Evolutionary conservation across 371 early-diverging fungal species (phyloP), one percentile per base, ranked within the genome.

Genomic region (Gilbertella persicaria): DNA sequence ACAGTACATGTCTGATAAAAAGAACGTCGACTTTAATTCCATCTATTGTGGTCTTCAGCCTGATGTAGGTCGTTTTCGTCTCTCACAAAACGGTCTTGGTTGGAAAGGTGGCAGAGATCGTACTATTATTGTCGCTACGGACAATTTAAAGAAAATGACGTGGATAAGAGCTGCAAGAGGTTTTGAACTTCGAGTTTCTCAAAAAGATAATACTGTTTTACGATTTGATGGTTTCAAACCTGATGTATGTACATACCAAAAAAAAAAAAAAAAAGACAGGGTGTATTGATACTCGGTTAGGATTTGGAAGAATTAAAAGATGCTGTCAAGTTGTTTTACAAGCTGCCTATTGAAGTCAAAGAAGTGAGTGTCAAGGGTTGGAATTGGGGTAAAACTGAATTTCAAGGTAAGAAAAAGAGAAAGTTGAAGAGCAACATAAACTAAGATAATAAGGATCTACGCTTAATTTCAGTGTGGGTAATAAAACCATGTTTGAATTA

Each of bases 321-420:
- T 29, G 70, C 86, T 8, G 55, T 90, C 36, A 87, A 86, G 57
- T 52, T 67, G 14, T 75, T 80, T 58, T 95, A 91, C 74, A 82
- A 85, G 40, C 53, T 91, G 19, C 70, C 74, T 3, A 58, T 97
- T 24, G 98, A 98, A 62, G 58, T 73, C 10, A 89, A 86, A 53
- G 97, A 98, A 50, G 62, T 90, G 39, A 90, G 92, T 50, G 71
- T 95, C 8, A 89, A 87, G 47, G 99, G 99, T 28, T 95, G 93
- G 90, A 97, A 97, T 79, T 97, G 98, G 97, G 98, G 96, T 40
- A 84, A 87, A 68, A 81, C 91, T 8, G 94, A 93, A 43, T 91
- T 94, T 57, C 81, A 91, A 73, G 88, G 82, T 79, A 59, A 56
- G 17, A 10, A 28, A 39, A 40, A 8, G 14, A 51, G 17, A 26